Conservation (phyloP, 2,329 filamentous ascomycete genomes). For the Hypomyces perniciosus region DNA sequence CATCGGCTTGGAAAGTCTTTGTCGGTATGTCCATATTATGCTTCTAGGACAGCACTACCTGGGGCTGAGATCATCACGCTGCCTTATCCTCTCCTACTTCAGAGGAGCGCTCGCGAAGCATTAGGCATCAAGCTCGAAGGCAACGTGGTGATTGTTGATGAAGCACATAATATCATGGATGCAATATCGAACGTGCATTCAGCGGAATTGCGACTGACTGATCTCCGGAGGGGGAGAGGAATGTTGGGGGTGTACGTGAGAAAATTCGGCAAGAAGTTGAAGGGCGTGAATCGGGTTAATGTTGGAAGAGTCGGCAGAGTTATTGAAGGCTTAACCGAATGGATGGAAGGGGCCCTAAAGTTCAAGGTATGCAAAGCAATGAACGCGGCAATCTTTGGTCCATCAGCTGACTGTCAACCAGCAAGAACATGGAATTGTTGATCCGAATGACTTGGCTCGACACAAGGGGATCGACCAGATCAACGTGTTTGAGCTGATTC, state of each 20-base stretch:
- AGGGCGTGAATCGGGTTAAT: constrained; percentile 87
- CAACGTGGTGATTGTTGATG: constrained; percentile 91
- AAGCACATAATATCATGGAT: constrained; percentile 97
- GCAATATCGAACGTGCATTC: constrained; percentile 85
- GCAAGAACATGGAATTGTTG: constrained; percentile 59
- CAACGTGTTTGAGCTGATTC: constrained; percentile 81
- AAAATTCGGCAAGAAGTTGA: constrained; percentile 81
- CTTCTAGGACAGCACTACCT: constrained; percentile 77
- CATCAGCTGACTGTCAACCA: constrained; percentile 12
- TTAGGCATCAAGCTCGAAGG: constrained; percentile 78
- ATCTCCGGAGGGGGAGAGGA: constrained; percentile 64
- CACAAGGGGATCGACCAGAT: constrained; percentile 91
- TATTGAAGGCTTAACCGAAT: constrained; percentile 68
- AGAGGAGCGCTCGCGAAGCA: constrained; percentile 80
- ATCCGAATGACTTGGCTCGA: constrained; percentile 65
- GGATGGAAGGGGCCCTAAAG: constrained; percentile 52
- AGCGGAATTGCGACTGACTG: constrained; percentile 64
- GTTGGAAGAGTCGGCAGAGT: constrained; percentile 81
- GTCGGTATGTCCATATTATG: constrained; percentile 90
- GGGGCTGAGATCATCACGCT: constrained; percentile 85
- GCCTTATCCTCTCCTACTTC: constrained; percentile 84
- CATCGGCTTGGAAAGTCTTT: constrained; percentile 70
- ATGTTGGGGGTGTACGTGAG: constrained; percentile 80
- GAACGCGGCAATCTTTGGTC: neutral
- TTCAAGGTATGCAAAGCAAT: constrained; percentile 36